Evolutionary conservation across 306 rosid genomes (phyloP), one percentile per base, ranked within the genome.

Genomic region (Alnus glutinosa): DNA sequence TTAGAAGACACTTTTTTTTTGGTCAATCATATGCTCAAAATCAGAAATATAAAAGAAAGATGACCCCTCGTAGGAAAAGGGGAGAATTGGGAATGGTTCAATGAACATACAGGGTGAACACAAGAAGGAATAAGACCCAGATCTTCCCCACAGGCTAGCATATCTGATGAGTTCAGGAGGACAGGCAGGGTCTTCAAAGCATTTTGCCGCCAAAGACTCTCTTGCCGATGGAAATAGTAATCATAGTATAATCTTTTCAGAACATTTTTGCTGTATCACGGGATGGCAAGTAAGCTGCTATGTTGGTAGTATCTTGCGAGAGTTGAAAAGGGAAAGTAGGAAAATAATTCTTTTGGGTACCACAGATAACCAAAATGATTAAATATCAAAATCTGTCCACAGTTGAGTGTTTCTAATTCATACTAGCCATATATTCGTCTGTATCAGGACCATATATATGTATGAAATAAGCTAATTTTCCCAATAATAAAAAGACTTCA

Each of bases 91-190:
- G 64, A 80, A 79, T 50, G 18, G 63, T 58, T 54, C 61, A 76
- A 75, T 48, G 64, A 71, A 73, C 96, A 48, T 90, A 95, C 99
- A 73, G 99, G 98, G 90, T 92, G 95, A 73, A 95, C 99, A 83
- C 98, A 95, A 77, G 97, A 89, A 64, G 99, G 97, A 90, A 95
- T 91, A 51, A 95, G 91, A 37, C 99, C 99, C 81, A 95, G 85
- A 90, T 95, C 99, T 88, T 95, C 99, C 52, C 99, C 99, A 71
- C 98, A 93, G 47, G 97, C 87, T 75, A 95, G 92, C 98, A 95
- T 95, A 79, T 95, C 86, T 5, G 99, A 93, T 61, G 98, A 88
- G 81, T 89, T 88, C 71, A 95, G 89, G 72, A 95, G 97, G 85
- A 78, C 98, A 68, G 99, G 99, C 70, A 95, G 85, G 48, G 97